A percentile compares a stretch with the other conserved stretches of the same genome.
These are phyloP conservation scores for Aspergillus caelatus DNA, from an alignment of 2,329 filamentous ascomycete species.

Conservation along the genomic window DNA sequence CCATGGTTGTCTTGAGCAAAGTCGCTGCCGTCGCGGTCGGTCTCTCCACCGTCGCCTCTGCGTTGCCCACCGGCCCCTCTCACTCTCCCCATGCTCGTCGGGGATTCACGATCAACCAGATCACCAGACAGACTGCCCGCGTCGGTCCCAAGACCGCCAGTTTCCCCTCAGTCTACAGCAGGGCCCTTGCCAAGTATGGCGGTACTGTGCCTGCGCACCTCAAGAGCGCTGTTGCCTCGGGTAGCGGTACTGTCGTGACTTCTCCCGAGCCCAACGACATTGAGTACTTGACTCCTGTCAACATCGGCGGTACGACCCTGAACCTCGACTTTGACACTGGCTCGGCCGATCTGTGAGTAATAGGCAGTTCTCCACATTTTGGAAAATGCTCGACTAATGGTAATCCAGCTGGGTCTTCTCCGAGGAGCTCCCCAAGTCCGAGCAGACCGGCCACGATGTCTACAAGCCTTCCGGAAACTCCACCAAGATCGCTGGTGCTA, in stretches of 20 bases:
- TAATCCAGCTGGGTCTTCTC: slow-evolving; percentile 66
- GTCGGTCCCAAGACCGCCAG: slow-evolving; percentile 26
- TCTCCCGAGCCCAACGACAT: slow-evolving; percentile 55
- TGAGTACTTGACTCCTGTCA: slow-evolving; percentile 65
- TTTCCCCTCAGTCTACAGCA: slow-evolving; percentile 33
- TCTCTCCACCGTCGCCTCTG: slow-evolving; percentile 31
- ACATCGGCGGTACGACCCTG: slow-evolving; percentile 64
- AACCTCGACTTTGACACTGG: slow-evolving; percentile 73
- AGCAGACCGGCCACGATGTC: slow-evolving; percentile 58
- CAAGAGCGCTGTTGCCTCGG: slow-evolving; percentile 30
- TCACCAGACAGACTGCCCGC: slow-evolving; percentile 21
- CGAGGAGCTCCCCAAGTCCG: slow-evolving; percentile 53
- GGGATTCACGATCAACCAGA: slow-evolving; percentile 37
- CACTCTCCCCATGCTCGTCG: slow-evolving; percentile 21
- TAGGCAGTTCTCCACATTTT: neutral
- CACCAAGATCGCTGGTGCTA: slow-evolving; percentile 51
- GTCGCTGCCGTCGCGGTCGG: slow-evolving; percentile 29
- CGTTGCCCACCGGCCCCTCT: slow-evolving; percentile 26
- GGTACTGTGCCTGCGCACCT: slow-evolving; percentile 32
- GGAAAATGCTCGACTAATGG: slow-evolving; percentile 13
- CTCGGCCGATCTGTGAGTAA: slow-evolving; percentile 65
- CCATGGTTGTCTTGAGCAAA: slow-evolving; percentile 41
- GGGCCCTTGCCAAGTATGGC: slow-evolving; percentile 33
- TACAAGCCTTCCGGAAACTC: slow-evolving; percentile 58
- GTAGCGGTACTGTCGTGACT: slow-evolving; percentile 39